Conservation (phyloP, 2,329 filamentous ascomycete species). For the Ophiocordyceps unilateralis region DNA sequence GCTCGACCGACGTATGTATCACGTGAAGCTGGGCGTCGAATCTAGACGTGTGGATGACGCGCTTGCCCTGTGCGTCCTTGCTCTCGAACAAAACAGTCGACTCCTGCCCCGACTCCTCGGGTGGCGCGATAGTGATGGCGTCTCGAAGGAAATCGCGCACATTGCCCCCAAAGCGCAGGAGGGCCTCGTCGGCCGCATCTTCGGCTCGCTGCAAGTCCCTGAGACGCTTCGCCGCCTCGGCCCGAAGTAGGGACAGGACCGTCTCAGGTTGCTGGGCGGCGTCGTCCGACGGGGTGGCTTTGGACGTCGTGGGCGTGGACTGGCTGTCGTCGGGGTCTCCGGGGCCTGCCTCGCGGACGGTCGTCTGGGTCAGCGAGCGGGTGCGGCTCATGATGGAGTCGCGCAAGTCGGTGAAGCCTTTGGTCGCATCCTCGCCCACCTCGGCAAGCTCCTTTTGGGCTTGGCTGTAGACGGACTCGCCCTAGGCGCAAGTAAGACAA, state of each 20-base stretch:
- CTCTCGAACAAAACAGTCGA: slow-evolving; percentile 74
- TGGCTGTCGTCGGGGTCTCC: slow-evolving; percentile 18
- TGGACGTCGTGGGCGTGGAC: slow-evolving; percentile 27
- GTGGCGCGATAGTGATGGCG: slow-evolving; percentile 74
- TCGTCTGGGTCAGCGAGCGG: slow-evolving; percentile 51
- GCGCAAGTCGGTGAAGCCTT: slow-evolving; percentile 57
- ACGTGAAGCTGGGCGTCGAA: slow-evolving; percentile 94
- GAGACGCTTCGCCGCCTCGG: slow-evolving; percentile 64
- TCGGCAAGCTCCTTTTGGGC: slow-evolving; percentile 70
- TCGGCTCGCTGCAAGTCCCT: slow-evolving; percentile 85
- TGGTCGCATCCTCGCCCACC: slow-evolving; percentile 64
- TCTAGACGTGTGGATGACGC: slow-evolving; percentile 84
- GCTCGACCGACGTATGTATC: slow-evolving; percentile 71
- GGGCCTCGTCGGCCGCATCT: slow-evolving; percentile 88
- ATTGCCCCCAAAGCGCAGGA: slow-evolving; percentile 80
- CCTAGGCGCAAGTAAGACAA: slow-evolving; percentile 26
- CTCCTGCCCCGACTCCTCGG: slow-evolving; percentile 34
- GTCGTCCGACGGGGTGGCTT: slow-evolving; percentile 23
- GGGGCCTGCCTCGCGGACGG: slow-evolving; percentile 13
- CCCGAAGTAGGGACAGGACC: slow-evolving; percentile 59
- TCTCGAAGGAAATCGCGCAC: slow-evolving; percentile 80
- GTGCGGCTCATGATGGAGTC: slow-evolving; percentile 56
- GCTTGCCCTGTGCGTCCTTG: slow-evolving; percentile 75
- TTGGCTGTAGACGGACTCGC: slow-evolving; percentile 69
- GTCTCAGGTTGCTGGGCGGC: slow-evolving; percentile 32